These are phyloP conservation scores for Dovyalis caffra DNA, from an alignment of 345 rosid genomes.

Conservation along the genomic window DNA sequence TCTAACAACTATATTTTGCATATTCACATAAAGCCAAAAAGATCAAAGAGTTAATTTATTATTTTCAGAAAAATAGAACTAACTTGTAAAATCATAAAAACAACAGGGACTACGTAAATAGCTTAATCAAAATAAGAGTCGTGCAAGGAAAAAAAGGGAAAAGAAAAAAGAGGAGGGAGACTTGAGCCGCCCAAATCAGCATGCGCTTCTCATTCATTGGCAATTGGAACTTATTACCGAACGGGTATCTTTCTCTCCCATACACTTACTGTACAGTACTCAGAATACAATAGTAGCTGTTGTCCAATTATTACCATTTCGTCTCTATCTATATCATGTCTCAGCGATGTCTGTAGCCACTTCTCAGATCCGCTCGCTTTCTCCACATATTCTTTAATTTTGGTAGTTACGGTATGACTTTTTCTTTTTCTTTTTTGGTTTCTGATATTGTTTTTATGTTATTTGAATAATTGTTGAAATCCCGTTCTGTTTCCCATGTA, in stretches of 20 bases:
- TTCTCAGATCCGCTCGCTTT: conserved; percentile 32
- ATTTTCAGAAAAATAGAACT: too few relatives aligned
- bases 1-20: too few relatives aligned
- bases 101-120: neutral
- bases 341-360: conserved; percentile 26
- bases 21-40: too few relatives aligned
- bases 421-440: neutral
- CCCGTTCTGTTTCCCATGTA: too few relatives aligned
- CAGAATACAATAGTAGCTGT: neutral
- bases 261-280: neutral
- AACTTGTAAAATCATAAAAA: neutral
- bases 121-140: neutral
- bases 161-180: too few relatives aligned
- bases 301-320: neutral
- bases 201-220: neutral
- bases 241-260: neutral
- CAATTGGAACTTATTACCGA: neutral
- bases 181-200: neutral
- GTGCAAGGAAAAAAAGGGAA: neutral
- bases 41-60: too few relatives aligned
- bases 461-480: too few relatives aligned
- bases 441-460: neutral
- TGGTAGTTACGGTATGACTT: conserved; percentile 18
- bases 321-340: neutral
- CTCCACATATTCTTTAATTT: conserved; percentile 12